Base-by-base conservation (phyloP, 331 rosid genomes). In the Quercus lobata region DNA sequence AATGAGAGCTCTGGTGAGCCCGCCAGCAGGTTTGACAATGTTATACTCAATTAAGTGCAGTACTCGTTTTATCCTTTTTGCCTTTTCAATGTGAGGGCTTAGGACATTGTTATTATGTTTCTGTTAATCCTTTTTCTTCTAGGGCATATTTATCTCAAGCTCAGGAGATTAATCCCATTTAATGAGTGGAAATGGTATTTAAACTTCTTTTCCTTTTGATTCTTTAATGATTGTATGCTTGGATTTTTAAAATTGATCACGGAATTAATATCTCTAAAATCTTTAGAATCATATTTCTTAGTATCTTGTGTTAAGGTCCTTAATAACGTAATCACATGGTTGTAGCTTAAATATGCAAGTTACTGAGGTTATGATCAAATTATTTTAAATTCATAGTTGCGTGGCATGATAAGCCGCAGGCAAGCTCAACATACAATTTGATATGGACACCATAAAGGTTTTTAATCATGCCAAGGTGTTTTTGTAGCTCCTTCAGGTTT, bases 1-100 rank as follows among this genome's bases (percentile, higher is more conserved):
- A 94, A 89, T 96, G 89, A 84, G 98, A 94, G 83, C 92, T 92
- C 72, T 96, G 88, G 87, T 91, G 97, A 58, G 93, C 98, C 71
- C 92, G 96, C 69, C 96, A 92, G 80, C 98, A 92, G 94, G 98
- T 95, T 83, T 37, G 44, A 35, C 44, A 35, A 35, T 35, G 44
- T 35, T 35, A 35, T 35, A 10, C 44, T 7, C 44, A 35, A 78
- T 54, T 25, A 25, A 25, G 27, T 25, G 27, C 2, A 25, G 2
- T 25, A 25, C 27, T 25, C 27, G 2, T 1, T 25, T 25, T 25
- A 25, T 25, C 2, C 27, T 25, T 25, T 25, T 25, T 25, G 27
- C 27, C 27, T 25, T 25, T 25, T 25, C 27, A 25, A 25, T 25
- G 27, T 25, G 27, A 25, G 27, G 27, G 27, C 27, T 25, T 25